Base-by-base conservation (phyloP, 345 rosid genomes). In the Camelina hispida region DNA sequence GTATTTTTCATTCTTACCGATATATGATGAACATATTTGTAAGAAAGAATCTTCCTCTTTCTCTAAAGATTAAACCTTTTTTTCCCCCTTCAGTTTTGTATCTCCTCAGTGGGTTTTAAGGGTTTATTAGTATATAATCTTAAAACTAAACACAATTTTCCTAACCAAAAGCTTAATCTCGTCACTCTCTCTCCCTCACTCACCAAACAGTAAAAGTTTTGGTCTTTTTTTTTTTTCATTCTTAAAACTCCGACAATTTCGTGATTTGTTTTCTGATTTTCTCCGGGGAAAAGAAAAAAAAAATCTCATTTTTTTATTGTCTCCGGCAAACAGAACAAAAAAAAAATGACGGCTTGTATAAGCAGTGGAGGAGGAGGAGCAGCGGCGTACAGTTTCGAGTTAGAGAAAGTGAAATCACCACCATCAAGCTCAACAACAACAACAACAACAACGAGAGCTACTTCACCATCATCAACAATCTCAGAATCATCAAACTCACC, bases 391-490 rank as follows among this genome's bases (percentile, higher is more conserved):
- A 88, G 84, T 9, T 80, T 94, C 52, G 96, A 94, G 55, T 82
- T 91, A 15, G 96, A 90, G n/a, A 73, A 88, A 12, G 81, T 89
- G 53, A 94, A 91, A 66, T 79, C 91, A 1, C 63, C 92, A 11
- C 71, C 78, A 53, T 81, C 93, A 12, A 73, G 83, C 5, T 85
- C 88, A 6, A 85, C 83, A 37, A 77, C 84, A 58, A 85, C 83
- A 37, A 77, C 84, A 58, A 75, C 84, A 65, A 28, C 30, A 0
- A 75, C 88, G 3, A 78, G 78, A 67, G 81, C 81, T 8, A 78
- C 81, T 10, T 90, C 97, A 1, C 96, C 96, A 8, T 88, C 93
- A 13, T 95, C 97, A 28, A 92, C 97, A 8, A 62, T 92, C 60
- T 89, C 97, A 0, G 97, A 92, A 75, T 67, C 80, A 1, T 85